These are phyloP conservation scores for Irpex rosettiformis DNA, from an alignment of 1,284 basidiomycete species.

Conservation along the genomic window DNA sequence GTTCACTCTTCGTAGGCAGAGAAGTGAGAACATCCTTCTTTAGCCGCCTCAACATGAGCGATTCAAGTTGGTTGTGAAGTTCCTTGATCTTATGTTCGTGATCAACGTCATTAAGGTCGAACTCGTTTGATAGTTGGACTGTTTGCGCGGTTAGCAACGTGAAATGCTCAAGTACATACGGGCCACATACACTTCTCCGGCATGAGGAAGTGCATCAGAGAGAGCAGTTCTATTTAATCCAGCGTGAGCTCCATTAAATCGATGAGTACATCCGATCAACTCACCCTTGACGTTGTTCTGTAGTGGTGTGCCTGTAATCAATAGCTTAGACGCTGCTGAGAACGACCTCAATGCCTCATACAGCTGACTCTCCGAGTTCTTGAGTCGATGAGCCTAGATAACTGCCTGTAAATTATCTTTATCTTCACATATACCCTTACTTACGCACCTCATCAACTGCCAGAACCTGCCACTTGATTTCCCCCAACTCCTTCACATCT, in stretches of 20 bases:
- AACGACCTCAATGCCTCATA: slow-evolving; percentile 94
- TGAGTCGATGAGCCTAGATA: slow-evolving; percentile 87
- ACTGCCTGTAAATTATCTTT: neutral
- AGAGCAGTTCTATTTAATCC: slow-evolving; percentile 79
- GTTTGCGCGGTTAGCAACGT: neutral
- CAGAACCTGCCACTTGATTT: slow-evolving; percentile 97
- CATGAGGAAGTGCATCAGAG: slow-evolving; percentile 98
- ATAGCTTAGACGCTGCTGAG: slow-evolving; percentile 85
- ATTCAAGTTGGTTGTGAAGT: slow-evolving; percentile 90
- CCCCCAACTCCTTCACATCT: slow-evolving; percentile 84
- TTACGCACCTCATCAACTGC: slow-evolving; percentile 86
- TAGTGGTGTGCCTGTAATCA: slow-evolving; percentile 97
- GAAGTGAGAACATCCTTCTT: slow-evolving; percentile 98
- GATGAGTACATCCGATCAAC: slow-evolving; percentile 18
- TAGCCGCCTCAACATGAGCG: slow-evolving; percentile 91
- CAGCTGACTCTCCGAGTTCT: slow-evolving; percentile 96
- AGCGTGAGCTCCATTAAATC: slow-evolving; percentile 11
- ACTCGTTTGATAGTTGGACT: slow-evolving; percentile 79
- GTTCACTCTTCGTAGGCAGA: slow-evolving; percentile 96
- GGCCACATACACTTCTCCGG: slow-evolving; percentile 86
- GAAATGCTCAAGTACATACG: slow-evolving; percentile 5
- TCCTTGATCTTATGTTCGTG: slow-evolving; percentile 95
- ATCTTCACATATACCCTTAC: neutral
- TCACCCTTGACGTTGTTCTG: slow-evolving; percentile 98
- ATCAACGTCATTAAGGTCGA: slow-evolving; percentile 90